These are phyloP conservation scores for Pelargonium australe DNA, from an alignment of 441 rosid genomes.

Conservation along the genomic window DNA sequence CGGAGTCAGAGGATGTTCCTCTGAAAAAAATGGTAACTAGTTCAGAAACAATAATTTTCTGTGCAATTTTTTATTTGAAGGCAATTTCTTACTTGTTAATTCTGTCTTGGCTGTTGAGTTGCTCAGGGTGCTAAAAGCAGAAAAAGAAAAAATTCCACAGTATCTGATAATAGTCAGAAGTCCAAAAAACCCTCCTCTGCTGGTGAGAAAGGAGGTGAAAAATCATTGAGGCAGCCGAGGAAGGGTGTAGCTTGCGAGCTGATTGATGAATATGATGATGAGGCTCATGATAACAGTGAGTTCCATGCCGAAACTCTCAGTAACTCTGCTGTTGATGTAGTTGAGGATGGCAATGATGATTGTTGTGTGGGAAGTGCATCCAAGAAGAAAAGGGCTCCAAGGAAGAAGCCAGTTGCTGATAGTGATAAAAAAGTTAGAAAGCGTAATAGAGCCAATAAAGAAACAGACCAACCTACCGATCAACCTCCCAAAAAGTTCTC, in stretches of 20 bases:
- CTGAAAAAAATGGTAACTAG: conserved; percentile 31
- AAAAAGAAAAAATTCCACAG: conserved; percentile 24
- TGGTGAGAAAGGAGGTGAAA: conserved; percentile 21
- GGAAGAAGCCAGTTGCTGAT: conserved; percentile 32
- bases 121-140: conserved; percentile 29
- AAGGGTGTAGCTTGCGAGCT: conserved; percentile 26
- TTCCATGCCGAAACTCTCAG: conserved; percentile 26
- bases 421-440: conserved; percentile 32
- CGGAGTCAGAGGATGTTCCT: conserved; percentile 25
- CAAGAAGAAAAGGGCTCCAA: conserved; percentile 28
- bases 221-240: conserved; percentile 36
- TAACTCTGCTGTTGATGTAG: conserved; percentile 29
- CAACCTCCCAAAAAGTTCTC: conserved; percentile 55
- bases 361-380: conserved; percentile 24
- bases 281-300: conserved; percentile 21
- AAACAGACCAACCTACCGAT: conserved; percentile 34
- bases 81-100: neutral
- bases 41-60: conserved; percentile 8
- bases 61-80: conserved; percentile 9
- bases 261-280: conserved; percentile 35
- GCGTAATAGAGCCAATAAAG: conserved; percentile 36
- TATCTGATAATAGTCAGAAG: conserved; percentile 20
- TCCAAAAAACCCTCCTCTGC: conserved; percentile 21
- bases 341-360: conserved; percentile 27
- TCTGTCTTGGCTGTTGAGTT: neutral